phyloP scores from a whole-genome alignment of 352 stramenopile genomes.

The Nothophytophthora sp. region DNA sequence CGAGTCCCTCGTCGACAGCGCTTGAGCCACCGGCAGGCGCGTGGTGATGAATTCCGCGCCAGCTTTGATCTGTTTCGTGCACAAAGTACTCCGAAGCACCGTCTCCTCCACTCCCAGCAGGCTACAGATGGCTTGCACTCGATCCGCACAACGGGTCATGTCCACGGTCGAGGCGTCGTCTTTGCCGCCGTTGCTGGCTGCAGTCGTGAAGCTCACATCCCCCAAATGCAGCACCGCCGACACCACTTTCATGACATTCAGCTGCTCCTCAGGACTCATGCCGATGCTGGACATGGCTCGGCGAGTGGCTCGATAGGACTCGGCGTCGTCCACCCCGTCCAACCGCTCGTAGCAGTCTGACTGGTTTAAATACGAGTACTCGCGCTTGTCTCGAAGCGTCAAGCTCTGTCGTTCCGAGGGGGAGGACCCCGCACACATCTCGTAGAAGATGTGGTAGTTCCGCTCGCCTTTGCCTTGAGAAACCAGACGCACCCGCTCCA shows the following conservation, averaged over 20 bases:
- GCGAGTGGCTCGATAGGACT: slow-evolving; percentile 74
- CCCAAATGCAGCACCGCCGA: slow-evolving; percentile 88
- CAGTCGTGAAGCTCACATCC: slow-evolving; percentile 77
- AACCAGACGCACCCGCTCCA: slow-evolving; percentile 96
- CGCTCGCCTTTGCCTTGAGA: slow-evolving; percentile 93
- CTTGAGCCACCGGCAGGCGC: slow-evolving; percentile 62
- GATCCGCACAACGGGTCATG: slow-evolving; percentile 43
- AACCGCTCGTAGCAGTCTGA: slow-evolving; percentile 71
- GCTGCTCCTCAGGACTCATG: slow-evolving; percentile 74
- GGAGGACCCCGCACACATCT: slow-evolving; percentile 87
- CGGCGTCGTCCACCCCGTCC: slow-evolving; percentile 78
- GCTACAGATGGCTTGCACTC: slow-evolving; percentile 80
- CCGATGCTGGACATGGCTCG: slow-evolving; percentile 85
- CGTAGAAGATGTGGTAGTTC: slow-evolving; percentile 99
- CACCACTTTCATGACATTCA: slow-evolving; percentile 82
- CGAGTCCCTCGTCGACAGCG: slow-evolving; percentile 76
- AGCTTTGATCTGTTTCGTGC: slow-evolving; percentile 80
- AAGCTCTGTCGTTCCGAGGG: slow-evolving; percentile 52
- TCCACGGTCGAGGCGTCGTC: slow-evolving; percentile 70
- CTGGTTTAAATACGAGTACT: slow-evolving; percentile 88
- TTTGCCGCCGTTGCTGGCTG: slow-evolving; percentile 44
- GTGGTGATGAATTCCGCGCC: slow-evolving; percentile 80
- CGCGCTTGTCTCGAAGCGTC: slow-evolving; percentile 39
- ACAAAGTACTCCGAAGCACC: slow-evolving; percentile 61
- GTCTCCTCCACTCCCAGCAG: slow-evolving; percentile 70